Percentiles rank a stretch among this genome's conserved stretches.
phyloP scores from a whole-genome alignment of 495 filamentous ascomycete genomes.

The Lasiosphaeria ovina region DNA sequence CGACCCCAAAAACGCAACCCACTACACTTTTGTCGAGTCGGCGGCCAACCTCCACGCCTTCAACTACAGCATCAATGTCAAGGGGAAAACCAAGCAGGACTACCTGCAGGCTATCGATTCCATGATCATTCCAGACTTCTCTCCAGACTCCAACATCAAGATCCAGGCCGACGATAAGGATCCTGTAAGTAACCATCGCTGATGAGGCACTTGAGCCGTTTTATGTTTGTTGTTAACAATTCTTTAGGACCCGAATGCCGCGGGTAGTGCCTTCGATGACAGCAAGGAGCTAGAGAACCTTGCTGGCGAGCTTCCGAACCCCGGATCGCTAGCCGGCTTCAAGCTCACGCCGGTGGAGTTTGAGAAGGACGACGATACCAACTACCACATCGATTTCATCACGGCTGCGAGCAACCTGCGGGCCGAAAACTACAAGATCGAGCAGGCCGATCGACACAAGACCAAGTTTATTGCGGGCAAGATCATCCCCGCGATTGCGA shows the following conservation, averaged over 20 bases:
- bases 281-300: constrained; percentile 68
- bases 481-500: constrained; percentile 98
- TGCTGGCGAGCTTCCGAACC: constrained; percentile 64
- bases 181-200: constrained; percentile 51
- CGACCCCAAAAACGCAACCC: constrained; percentile 75
- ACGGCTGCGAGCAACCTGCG: constrained; percentile 94
- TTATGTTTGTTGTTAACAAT: constrained; percentile 19
- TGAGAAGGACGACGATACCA: constrained; percentile 98
- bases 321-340: constrained; percentile 79
- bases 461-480: constrained; percentile 99
- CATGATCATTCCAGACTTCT: constrained; percentile 96
- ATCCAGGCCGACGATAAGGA: constrained; percentile 97
- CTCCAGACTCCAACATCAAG: constrained; percentile 86
- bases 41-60: constrained; percentile 93
- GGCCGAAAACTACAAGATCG: constrained; percentile 96
- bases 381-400: constrained; percentile 99
- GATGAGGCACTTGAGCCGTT: not conserved
- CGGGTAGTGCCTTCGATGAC: constrained; percentile 61
- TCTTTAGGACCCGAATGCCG: constrained; percentile 74
- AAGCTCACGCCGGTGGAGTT: constrained; percentile 92
- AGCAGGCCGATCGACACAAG: constrained; percentile 87
- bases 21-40: constrained; percentile 81
- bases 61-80: constrained; percentile 94
- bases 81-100: constrained; percentile 62
- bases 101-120: constrained; percentile 77